These are phyloP conservation scores for Coemansia sp. DNA, from an alignment of 192 early-diverging fungal species.

Conservation along the genomic window DNA sequence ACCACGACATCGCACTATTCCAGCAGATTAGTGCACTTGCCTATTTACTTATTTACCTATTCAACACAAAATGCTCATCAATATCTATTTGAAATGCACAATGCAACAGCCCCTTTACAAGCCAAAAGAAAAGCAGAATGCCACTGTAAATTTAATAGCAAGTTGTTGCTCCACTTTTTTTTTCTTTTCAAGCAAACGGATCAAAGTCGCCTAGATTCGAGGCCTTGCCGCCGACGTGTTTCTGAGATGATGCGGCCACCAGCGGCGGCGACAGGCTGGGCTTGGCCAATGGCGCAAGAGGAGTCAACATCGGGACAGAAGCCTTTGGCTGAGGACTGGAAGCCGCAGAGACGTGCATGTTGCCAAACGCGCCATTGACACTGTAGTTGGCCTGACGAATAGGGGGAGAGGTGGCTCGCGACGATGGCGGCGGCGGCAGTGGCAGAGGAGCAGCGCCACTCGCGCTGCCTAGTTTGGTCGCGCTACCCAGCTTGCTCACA, in stretches of 20 bases:
- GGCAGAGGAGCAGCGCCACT: not conserved
- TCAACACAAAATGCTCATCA: too few relatives aligned
- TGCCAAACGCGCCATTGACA: not conserved
- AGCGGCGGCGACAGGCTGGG: not conserved
- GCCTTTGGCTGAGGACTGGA: not conserved
- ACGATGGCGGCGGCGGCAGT: slow-evolving; percentile 5
- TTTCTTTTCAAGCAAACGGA: slow-evolving; percentile 30
- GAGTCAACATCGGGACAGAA: not conserved
- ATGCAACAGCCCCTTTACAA: not conserved
- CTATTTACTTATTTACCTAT: too few relatives aligned
- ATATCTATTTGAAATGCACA: too few relatives aligned
- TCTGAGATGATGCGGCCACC: slow-evolving; percentile 6
- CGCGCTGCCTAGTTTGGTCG: not conserved
- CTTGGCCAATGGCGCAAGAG: slow-evolving; percentile 7
- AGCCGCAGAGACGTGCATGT: not conserved
- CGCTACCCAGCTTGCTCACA: slow-evolving; percentile 5
- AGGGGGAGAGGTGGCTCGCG: not conserved
- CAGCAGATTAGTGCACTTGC: too few relatives aligned
- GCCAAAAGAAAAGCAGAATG: not conserved
- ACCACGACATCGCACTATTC: too few relatives aligned
- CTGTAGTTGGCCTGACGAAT: not conserved
- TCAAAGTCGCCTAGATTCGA: slow-evolving; percentile 49
- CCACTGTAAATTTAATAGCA: not conserved
- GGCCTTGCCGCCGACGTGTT: slow-evolving; percentile 42
- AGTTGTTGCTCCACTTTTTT: too few relatives aligned